A percentile compares a stretch with the other conserved stretches of the same genome.
Evolutionary conservation across 805 yeast species (phyloP).

Genomic region (Saccharomycopsis amapae): DNA sequence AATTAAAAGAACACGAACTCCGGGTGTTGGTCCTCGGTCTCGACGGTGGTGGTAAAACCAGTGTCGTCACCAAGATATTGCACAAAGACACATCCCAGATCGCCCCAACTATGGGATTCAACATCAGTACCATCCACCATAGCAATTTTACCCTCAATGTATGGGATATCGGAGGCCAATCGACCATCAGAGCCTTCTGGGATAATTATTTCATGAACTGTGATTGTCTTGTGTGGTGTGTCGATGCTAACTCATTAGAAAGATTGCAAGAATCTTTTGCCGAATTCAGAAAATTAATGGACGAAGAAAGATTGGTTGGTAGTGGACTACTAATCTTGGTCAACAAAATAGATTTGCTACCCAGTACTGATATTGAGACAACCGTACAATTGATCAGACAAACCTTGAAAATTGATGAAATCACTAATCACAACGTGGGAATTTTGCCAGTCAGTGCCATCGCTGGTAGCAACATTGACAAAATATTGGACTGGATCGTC

Average conservation of each 20-base stretch:
- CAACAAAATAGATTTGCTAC: conserved; percentile 65
- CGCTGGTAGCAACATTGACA: conserved; percentile 35
- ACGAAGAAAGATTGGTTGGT: conserved; percentile 65
- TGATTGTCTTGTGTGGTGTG: conserved; percentile 78
- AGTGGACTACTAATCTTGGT: conserved; percentile 59
- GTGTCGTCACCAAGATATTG: conserved; percentile 59
- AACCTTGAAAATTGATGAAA: conserved; percentile 28
- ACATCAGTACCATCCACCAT: conserved; percentile 52
- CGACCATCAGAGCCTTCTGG: conserved; percentile 82
- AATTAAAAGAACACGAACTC: conserved; percentile 69
- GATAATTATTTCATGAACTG: conserved; percentile 82
- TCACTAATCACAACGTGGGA: conserved; percentile 35
- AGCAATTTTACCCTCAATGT: conserved; percentile 44
- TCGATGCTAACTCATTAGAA: conserved; percentile 56
- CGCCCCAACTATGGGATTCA: conserved; percentile 88
- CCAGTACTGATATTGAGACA: conserved; percentile 14
- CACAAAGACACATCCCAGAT: conserved; percentile 45
- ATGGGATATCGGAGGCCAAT: conserved; percentile 94
- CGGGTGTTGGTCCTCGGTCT: conserved; percentile 75
- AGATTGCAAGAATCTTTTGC: conserved; percentile 56
- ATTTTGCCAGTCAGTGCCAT: conserved; percentile 44
- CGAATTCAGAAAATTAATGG: conserved; percentile 57
- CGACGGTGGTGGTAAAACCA: conserved; percentile 89
- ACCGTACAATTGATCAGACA: conserved; percentile 6
- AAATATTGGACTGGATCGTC: conserved; percentile 39